Base-by-base conservation (phyloP, 306 rosid species). In the Glycine latifolia region DNA sequence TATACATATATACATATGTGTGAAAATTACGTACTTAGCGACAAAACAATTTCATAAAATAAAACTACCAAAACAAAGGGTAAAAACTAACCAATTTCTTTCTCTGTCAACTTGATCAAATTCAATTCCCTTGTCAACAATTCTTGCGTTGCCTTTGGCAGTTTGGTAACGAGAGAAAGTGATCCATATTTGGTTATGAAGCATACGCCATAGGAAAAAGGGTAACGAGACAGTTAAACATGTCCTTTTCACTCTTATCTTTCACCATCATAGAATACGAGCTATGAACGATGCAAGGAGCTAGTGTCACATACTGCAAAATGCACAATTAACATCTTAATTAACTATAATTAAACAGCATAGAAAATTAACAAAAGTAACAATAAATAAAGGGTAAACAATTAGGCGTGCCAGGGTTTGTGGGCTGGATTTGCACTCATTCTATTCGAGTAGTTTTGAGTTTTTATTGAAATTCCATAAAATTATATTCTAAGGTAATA, bases 71-170 rank as follows among this genome's bases (percentile, higher is more conserved):
- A 39, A 39, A 39, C 44, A 39, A 39, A 39, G 44, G 44, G 44
- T 39, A 39, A 39, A 10, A 35, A 74, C 67, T 61, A 9, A 90
- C 94, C 94, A 90, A 56, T 85, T 75, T 76, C 80, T 81, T 83
- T 91, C 95, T 71, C 95, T 79, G 44, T 91, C 95, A 62, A 91
- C 91, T 89, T 91, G 95, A n/a, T 91, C 95, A 48, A 91, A 91
- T 10, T 91, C 95, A 13, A 91, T 87, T 48, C 90, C 85, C 37
- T 86, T 87, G 75, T 91, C 92, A 0, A 91, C 83, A 6, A 91
- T 91, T 75, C 87, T 79, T 5, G 68, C 26, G 0, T 70, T 79
- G 35, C 94, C 94, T 65, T 89, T 89, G 59, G 90, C 81, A 0
- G 90, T 87, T 69, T 61, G 75, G 14, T 89, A 80, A 16, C 92